Base-by-base conservation (phyloP, 371 early-diverging fungal genomes). In the Blyttiomyces sp. region DNA sequence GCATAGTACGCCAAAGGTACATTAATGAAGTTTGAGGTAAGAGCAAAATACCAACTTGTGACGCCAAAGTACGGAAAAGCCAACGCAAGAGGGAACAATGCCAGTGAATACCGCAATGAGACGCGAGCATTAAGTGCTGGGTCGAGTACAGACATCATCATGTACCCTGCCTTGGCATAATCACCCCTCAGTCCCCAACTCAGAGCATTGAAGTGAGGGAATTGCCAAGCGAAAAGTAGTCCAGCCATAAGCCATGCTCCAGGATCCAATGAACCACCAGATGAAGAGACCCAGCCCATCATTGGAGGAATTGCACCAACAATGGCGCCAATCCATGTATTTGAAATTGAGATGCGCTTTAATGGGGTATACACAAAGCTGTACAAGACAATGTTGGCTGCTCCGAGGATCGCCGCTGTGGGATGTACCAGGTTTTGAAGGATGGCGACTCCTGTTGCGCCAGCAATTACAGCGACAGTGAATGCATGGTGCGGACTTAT, bases 261-360 rank as follows among this genome's bases (percentile, higher is more conserved):
- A 16, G 65, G 31, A 39, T 88, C 94, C 21, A 96, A 59, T 1
- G 74, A 54, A 31, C 87, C 86, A n/a, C n/a, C n/a, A 0, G 94
- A 90, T 43, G 86, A 87, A 11, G 97, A 96, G 3, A 88, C 84
- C 88, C 91, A 98, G 0, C 98, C 98, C 91, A 97, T 95, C 85
- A 98, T 86, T 1, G 98, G 98, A 34, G 98, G 98, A 36, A 98
- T 89, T 0, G 90, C 98, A 6, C 98, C 97, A 24, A 98, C 98
- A 0, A 97, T 72, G 11, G 96, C 83, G 11, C 98, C 98, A 23
- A 86, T 90, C 95, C 95, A 95, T 2, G 97, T 97, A 67, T 97
- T 98, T 19, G 79, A 85, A 59, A 96, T 93, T 0, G 90, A 86
- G n/a, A 84, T 70, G 27, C 98, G 87, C 72, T 98, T 98, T 86